These are phyloP conservation scores for Raffaelea ambrosiae DNA, from an alignment of 2,329 filamentous ascomycete species.

Conservation along the genomic window DNA sequence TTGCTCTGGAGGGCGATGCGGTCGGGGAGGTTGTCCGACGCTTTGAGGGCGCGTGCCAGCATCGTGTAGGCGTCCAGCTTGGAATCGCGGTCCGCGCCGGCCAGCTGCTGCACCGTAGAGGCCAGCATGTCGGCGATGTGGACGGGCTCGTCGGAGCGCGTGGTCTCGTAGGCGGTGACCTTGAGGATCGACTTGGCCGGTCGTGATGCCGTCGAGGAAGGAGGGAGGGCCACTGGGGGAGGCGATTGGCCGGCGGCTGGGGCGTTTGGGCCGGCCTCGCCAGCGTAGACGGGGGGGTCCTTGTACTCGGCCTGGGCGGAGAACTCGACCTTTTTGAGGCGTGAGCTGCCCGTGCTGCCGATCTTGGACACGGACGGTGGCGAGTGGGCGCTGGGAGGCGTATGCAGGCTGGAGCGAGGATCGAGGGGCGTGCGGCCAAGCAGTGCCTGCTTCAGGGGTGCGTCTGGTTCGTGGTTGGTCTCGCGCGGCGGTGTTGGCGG, in stretches of 20 bases:
- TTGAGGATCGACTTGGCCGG: slow-evolving; percentile 71
- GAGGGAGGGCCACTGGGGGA: slow-evolving; percentile 25
- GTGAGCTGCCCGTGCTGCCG: slow-evolving; percentile 31
- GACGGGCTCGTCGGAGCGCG: slow-evolving; percentile 31
- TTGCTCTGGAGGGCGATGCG: slow-evolving; percentile 64
- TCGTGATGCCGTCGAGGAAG: slow-evolving; percentile 24
- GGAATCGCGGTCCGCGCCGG: slow-evolving; percentile 60
- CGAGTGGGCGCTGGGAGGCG: slow-evolving; percentile 42
- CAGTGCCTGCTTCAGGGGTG: background rate
- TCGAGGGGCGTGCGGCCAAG: slow-evolving; percentile 21
- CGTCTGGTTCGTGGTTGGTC: slow-evolving; percentile 27
- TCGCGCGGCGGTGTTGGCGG: slow-evolving; percentile 63
- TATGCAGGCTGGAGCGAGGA: slow-evolving; percentile 33
- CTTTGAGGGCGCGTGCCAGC: slow-evolving; percentile 65
- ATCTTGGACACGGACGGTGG: slow-evolving; percentile 19
- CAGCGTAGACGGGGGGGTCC: slow-evolving; percentile 38
- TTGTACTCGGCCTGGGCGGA: slow-evolving; percentile 48
- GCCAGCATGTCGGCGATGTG: slow-evolving; percentile 75
- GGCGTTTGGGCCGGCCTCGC: slow-evolving; percentile 19
- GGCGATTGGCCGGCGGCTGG: background rate
- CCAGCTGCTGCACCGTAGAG: slow-evolving; percentile 73
- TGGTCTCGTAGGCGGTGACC: slow-evolving; percentile 33
- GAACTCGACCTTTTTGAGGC: slow-evolving; percentile 49
- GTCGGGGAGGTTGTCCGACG: slow-evolving; percentile 76
- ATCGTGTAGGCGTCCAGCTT: slow-evolving; percentile 82